A percentile compares a stretch with the other conserved stretches of the same genome.
phyloP scores from a whole-genome alignment of 2,329 filamentous ascomycete species.

The Ilyonectria mors-panacis region DNA sequence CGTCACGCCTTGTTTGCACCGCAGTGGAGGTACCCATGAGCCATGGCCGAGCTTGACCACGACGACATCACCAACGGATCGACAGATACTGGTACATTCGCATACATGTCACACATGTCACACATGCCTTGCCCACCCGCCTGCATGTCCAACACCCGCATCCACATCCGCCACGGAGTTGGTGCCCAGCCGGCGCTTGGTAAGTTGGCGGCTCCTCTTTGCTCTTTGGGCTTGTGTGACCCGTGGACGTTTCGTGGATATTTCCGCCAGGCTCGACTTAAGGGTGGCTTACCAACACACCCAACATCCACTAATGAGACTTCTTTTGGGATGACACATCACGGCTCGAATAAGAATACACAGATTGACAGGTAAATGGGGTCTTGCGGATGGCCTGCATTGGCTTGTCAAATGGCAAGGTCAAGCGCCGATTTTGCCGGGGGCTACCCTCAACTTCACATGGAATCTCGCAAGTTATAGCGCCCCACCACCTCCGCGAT shows the following conservation, averaged over 20 bases:
- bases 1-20: not conserved
- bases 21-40: not conserved
- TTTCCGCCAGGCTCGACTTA: not conserved
- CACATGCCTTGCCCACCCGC: not conserved
- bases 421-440: not conserved
- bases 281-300: not conserved
- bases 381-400: too few species aligned
- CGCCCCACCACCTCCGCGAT: too few species aligned
- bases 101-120: not conserved
- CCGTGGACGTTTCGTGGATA: not conserved
- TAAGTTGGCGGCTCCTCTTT: slow-evolving; percentile 4
- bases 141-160: not conserved
- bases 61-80: slow-evolving; percentile 37
- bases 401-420: not conserved
- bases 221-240: not conserved
- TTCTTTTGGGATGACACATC: too few species aligned
- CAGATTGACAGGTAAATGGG: too few species aligned
- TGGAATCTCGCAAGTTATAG: too few species aligned
- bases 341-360: too few species aligned
- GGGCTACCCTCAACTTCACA: too few species aligned
- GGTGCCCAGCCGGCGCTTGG: slow-evolving; percentile 3
- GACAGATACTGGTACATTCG: slow-evolving; percentile 11
- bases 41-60: not conserved
- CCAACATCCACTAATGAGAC: not conserved
- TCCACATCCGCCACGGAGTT: not conserved